These are phyloP conservation scores for Daldinia caldariorum DNA, from an alignment of 495 filamentous ascomycete species.

Conservation along the genomic window DNA sequence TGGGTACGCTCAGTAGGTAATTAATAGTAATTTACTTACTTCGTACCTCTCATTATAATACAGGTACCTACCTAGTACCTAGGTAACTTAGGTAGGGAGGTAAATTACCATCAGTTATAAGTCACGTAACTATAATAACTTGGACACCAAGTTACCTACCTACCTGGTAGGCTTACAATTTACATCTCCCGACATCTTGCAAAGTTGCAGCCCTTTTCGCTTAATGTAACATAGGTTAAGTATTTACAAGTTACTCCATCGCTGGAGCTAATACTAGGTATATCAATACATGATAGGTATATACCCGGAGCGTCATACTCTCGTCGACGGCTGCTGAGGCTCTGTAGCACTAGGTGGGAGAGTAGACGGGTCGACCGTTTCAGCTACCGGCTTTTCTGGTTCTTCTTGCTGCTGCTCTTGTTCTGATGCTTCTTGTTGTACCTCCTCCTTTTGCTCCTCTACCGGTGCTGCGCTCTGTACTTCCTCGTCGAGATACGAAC, in stretches of 20 bases:
- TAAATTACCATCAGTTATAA: neutral
- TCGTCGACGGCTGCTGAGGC: conserved; percentile 34
- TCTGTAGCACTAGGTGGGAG: conserved; percentile 31
- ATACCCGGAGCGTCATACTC: conserved; percentile 27
- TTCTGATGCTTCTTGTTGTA: neutral
- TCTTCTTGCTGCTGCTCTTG: conserved; percentile 14
- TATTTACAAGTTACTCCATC: conserved; percentile 42
- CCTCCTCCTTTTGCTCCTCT: conserved; percentile 6
- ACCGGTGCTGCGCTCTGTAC: neutral
- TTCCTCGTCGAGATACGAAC: conserved; percentile 50
- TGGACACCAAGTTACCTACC: neutral
- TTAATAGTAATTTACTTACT: too few species aligned
- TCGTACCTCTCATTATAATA: too few species aligned
- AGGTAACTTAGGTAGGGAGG: too few species aligned
- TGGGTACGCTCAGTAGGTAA: neutral
- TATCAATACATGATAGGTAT: conserved; percentile 9
- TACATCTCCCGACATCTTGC: neutral
- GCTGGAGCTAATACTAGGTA: conserved; percentile 23
- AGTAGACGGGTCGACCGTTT: conserved; percentile 42
- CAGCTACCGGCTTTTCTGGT: conserved; percentile 21
- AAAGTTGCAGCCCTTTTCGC: conserved; percentile 1
- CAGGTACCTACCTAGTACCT: too few species aligned
- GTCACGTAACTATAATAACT: neutral
- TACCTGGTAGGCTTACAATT: neutral
- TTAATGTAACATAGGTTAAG: conserved; percentile 28